Percentiles rank a stretch among this genome's conserved stretches.
Conservation (phyloP, 768 basidiomycete genomes). For the Jaapia argillacea region DNA sequence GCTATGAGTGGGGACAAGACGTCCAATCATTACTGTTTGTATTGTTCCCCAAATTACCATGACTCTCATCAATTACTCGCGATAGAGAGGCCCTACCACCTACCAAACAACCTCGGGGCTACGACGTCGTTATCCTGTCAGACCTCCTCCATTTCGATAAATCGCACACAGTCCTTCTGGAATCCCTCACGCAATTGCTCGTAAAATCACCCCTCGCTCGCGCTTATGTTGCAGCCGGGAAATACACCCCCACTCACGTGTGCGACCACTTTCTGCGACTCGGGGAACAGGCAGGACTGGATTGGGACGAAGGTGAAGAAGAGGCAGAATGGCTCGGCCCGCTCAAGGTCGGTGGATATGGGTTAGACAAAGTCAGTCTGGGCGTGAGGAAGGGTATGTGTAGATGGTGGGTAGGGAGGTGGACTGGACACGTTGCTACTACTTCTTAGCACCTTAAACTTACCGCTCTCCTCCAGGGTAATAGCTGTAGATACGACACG, state of each 20-base stretch:
- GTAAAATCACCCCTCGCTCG: slow-evolving; percentile 27
- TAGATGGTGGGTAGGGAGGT: slow-evolving; percentile 53
- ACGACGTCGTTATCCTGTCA: slow-evolving; percentile 55
- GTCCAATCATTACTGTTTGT: slow-evolving; percentile 37
- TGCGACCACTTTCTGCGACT: slow-evolving; percentile 44
- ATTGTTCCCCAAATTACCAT: slow-evolving; percentile 7
- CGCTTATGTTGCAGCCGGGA: slow-evolving; percentile 54
- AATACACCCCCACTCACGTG: slow-evolving; percentile 42
- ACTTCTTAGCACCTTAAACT: no score
- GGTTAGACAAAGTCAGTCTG: slow-evolving; percentile 36
- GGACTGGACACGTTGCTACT: slow-evolving; percentile 23
- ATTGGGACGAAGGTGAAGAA: slow-evolving; percentile 34
- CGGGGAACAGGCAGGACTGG: slow-evolving; percentile 28
- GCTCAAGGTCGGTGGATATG: slow-evolving; percentile 27
- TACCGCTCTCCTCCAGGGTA: no score
- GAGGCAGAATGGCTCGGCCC: slow-evolving; percentile 38
- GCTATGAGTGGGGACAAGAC: slow-evolving; percentile 61
- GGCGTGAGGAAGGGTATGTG: slow-evolving; percentile 46
- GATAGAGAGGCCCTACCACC: slow-evolving; percentile 1
- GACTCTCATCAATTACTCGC: slow-evolving; percentile 3
- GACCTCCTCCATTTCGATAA: slow-evolving; percentile 62
- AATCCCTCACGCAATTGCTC: slow-evolving; percentile 41
- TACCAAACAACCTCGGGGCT: slow-evolving; percentile 17
- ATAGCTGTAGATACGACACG: no score
- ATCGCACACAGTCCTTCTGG: slow-evolving; percentile 47